Percentiles rank a stretch among this genome's conserved stretches.
These are phyloP conservation scores for Wallacemonas sp. DNA, from an alignment of 208 protist genomes.

Conservation along the genomic window DNA sequence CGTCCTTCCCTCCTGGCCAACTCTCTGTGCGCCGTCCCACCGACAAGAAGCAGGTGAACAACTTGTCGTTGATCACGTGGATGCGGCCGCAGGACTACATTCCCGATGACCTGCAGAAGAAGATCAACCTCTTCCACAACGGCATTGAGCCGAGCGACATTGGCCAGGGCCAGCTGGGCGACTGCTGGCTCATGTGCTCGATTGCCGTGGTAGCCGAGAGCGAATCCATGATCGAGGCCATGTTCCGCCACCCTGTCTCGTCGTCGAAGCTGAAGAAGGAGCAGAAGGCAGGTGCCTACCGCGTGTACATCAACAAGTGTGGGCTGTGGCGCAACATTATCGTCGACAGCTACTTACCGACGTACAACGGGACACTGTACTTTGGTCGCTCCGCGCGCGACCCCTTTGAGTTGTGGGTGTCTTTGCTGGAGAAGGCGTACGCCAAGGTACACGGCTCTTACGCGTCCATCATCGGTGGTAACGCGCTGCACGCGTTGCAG, in stretches of 20 bases:
- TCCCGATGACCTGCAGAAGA: slow-evolving; percentile 18
- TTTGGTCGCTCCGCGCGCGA: slow-evolving; percentile 35
- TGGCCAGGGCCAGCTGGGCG: slow-evolving; percentile 54
- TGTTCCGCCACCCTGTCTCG: slow-evolving; percentile 33
- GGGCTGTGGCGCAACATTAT: slow-evolving; percentile 58
- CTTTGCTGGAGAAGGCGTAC: slow-evolving; percentile 82
- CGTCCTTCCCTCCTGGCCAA: slow-evolving; percentile 38
- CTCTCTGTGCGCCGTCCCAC: slow-evolving; percentile 29
- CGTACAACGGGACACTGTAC: slow-evolving; percentile 18
- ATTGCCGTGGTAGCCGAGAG: slow-evolving; percentile 41
- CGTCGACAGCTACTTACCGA: slow-evolving; percentile 58
- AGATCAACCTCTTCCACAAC: slow-evolving; percentile 36
- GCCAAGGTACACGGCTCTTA: slow-evolving; percentile 83
- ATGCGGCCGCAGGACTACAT: slow-evolving; percentile 54
- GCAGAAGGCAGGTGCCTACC: slow-evolving; percentile 34
- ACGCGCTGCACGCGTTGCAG: slow-evolving; percentile 45
- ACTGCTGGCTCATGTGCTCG: slow-evolving; percentile 70
- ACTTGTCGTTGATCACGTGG: slow-evolving; percentile 38
- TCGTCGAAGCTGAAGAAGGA: slow-evolving; percentile 19
- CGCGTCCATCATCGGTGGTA: slow-evolving; percentile 47
- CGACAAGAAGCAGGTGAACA: slow-evolving; percentile 21
- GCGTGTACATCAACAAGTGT: slow-evolving; percentile 43
- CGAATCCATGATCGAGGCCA: slow-evolving; percentile 30
- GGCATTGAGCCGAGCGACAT: slow-evolving; percentile 34
- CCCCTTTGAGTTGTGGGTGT: slow-evolving; percentile 65